Evolutionary conservation across 2,329 filamentous ascomycete genomes (phyloP).

Genomic region (Epichloe bromicola): DNA sequence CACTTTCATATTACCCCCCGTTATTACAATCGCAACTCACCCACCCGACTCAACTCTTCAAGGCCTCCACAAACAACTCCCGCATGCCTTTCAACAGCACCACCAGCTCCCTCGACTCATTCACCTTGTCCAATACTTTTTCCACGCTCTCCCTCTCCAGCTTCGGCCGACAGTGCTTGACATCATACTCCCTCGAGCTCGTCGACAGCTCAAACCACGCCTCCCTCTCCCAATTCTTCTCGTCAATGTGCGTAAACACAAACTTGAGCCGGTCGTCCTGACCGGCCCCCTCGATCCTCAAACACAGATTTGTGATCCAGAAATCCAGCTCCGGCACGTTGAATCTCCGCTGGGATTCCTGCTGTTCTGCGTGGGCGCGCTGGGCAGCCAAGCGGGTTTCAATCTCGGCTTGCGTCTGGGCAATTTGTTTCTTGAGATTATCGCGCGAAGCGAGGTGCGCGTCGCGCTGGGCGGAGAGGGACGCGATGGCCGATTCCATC

Average conservation of each 20-base stretch:
- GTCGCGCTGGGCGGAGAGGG: conserved; percentile 47
- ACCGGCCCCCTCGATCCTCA: conserved; percentile 81
- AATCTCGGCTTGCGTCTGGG: conserved; percentile 56
- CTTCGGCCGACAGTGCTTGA: conserved; percentile 70
- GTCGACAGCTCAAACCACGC: conserved; percentile 90
- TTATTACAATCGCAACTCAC: background rate
- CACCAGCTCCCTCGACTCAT: conserved; percentile 64
- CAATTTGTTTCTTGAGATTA: conserved; percentile 46
- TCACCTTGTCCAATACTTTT: conserved; percentile 62
- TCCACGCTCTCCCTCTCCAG: conserved; percentile 69
- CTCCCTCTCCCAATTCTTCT: conserved; percentile 77
- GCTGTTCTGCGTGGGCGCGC: conserved; percentile 55
- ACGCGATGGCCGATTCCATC: conserved; percentile 51
- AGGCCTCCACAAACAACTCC: conserved; percentile 58
- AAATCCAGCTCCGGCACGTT: conserved; percentile 92
- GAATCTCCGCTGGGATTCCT: conserved; percentile 73
- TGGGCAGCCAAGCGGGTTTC: conserved; percentile 58
- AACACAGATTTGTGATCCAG: conserved; percentile 82
- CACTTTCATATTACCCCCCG: background rate
- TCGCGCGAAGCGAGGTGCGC: conserved; percentile 44
- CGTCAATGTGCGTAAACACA: conserved; percentile 74
- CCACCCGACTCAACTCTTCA: conserved; percentile 30
- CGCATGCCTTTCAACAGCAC: conserved; percentile 71
- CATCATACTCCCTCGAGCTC: conserved; percentile 69
- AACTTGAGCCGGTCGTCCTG: conserved; percentile 79